Conservation (phyloP, 805 yeast genomes). For the Starmera amethionina region DNA sequence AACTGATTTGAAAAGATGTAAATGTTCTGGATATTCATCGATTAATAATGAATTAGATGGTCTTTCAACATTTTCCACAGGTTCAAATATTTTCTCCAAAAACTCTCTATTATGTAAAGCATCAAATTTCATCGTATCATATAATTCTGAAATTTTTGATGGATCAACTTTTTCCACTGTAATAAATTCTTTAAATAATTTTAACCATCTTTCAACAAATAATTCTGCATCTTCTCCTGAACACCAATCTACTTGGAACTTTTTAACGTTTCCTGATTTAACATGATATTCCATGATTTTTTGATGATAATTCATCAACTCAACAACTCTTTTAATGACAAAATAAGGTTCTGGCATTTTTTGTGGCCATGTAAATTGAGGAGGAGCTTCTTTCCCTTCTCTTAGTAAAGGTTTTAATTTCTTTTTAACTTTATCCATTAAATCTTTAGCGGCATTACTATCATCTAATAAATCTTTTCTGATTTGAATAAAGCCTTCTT, state of each 20-base stretch:
- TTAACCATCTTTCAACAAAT: slow-evolving; percentile 96
- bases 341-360: slow-evolving; percentile 96
- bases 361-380: slow-evolving; percentile 98
- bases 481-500: slow-evolving; percentile 71
- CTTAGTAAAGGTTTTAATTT: slow-evolving; percentile 87
- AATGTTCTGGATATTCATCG: slow-evolving; percentile 19
- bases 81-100: slow-evolving; percentile 71
- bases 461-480: slow-evolving; percentile 91
- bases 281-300: slow-evolving; percentile 77
- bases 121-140: slow-evolving; percentile 98
- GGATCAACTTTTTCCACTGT: slow-evolving; percentile 96
- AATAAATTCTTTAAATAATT: slow-evolving; percentile 82
- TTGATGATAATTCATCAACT: slow-evolving; percentile 86
- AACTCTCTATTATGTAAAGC: slow-evolving; percentile 92
- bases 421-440: slow-evolving; percentile 97
- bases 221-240: slow-evolving; percentile 90
- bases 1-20: slow-evolving; percentile 14
- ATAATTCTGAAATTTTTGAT: slow-evolving; percentile 88
- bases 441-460: slow-evolving; percentile 94
- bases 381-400: slow-evolving; percentile 94
- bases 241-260: slow-evolving; percentile 82
- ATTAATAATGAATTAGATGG: slow-evolving; percentile 18
- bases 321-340: slow-evolving; percentile 90
- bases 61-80: slow-evolving; percentile 35
- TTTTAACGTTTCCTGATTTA: slow-evolving; percentile 49